These are phyloP conservation scores for Cordyceps tenuipes DNA, from an alignment of 2,329 filamentous ascomycete genomes.

Conservation along the genomic window DNA sequence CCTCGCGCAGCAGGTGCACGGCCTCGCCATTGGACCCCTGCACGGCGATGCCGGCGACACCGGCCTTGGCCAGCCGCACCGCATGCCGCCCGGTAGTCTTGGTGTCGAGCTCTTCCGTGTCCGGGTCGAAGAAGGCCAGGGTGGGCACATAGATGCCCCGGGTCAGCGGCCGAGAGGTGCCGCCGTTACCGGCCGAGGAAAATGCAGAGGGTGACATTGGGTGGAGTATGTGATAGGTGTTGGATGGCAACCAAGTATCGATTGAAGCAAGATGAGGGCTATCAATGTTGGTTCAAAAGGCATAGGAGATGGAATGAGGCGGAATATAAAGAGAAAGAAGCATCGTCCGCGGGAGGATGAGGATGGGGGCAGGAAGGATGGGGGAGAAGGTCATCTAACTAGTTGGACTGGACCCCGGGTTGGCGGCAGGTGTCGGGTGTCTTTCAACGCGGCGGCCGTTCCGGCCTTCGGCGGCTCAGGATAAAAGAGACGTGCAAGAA, in stretches of 20 bases:
- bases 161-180: slow-evolving; percentile 28
- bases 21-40: slow-evolving; percentile 81
- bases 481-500: too few species aligned
- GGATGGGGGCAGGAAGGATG: not conserved
- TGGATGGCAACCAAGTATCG: not conserved
- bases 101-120: slow-evolving; percentile 59
- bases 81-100: slow-evolving; percentile 51
- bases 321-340: not conserved
- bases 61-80: slow-evolving; percentile 63
- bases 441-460: not conserved
- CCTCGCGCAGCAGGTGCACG: slow-evolving; percentile 63
- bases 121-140: slow-evolving; percentile 61
- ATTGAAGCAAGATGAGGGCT: not conserved
- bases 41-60: slow-evolving; percentile 65
- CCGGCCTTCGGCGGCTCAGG: too few species aligned
- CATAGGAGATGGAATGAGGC: not conserved
- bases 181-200: slow-evolving; percentile 13
- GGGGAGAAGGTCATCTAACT: not conserved
- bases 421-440: not conserved
- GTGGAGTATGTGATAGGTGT: not conserved
- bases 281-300: not conserved
- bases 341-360: not conserved
- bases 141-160: slow-evolving; percentile 65
- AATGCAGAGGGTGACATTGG: slow-evolving; percentile 12
- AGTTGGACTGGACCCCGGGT: too few species aligned